phyloP scores from a whole-genome alignment of 2,329 filamentous ascomycete genomes.

The Colletotrichum tofieldiae region DNA sequence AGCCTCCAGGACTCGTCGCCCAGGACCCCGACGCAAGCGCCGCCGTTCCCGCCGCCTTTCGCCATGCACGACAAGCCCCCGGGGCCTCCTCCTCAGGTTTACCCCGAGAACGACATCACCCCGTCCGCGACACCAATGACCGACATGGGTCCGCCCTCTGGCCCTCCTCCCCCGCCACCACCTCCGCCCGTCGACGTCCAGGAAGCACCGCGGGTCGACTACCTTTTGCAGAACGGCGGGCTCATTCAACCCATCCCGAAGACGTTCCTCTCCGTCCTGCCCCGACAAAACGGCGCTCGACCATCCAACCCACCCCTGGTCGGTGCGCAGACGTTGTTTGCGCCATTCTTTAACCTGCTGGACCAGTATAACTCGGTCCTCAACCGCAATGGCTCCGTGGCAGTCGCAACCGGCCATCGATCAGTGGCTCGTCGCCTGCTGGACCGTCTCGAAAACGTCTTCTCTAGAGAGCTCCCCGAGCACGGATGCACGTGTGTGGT shows the following conservation, averaged over 20 bases:
- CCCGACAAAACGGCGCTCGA: slow-evolving; percentile 69
- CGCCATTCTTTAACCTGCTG: slow-evolving; percentile 85
- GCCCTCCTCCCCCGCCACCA: slow-evolving; percentile 76
- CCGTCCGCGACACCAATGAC: slow-evolving; percentile 59
- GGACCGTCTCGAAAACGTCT: slow-evolving; percentile 93
- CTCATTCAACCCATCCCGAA: slow-evolving; percentile 80
- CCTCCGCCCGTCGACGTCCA: slow-evolving; percentile 81
- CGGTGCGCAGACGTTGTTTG: slow-evolving; percentile 82
- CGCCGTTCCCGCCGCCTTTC: slow-evolving; percentile 64
- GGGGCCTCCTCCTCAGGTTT: slow-evolving; percentile 54
- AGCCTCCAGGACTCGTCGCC: slow-evolving; percentile 71
- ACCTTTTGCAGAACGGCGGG: slow-evolving; percentile 91
- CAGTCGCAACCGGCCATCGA: slow-evolving; percentile 94
- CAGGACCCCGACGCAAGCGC: slow-evolving; percentile 71
- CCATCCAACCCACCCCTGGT: slow-evolving; percentile 76
- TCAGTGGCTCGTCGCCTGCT: slow-evolving; percentile 93
- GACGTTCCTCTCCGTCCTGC: slow-evolving; percentile 78
- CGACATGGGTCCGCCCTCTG: slow-evolving; percentile 56
- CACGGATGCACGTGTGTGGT: slow-evolving; percentile 90
- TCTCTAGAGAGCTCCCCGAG: slow-evolving; percentile 90
- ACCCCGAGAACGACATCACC: slow-evolving; percentile 56
- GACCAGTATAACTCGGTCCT: slow-evolving; percentile 90
- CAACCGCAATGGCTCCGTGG: slow-evolving; percentile 87
- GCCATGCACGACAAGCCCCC: slow-evolving; percentile 55
- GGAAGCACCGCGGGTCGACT: slow-evolving; percentile 88